Evolutionary conservation across 805 yeast genomes (phyloP).

Genomic region (Candida silvatica): DNA sequence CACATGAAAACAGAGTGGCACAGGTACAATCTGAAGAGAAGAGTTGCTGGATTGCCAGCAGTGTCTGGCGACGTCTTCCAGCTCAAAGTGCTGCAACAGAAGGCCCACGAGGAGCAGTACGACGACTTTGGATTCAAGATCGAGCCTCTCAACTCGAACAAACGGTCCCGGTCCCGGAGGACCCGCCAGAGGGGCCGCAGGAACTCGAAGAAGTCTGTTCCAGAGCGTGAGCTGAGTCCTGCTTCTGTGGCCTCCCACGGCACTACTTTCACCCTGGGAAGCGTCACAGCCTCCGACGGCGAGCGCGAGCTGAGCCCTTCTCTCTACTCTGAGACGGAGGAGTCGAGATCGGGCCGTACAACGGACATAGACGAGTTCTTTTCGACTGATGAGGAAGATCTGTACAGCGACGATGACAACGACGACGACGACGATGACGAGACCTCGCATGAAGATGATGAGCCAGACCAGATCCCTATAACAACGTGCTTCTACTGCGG

Average conservation of each 20-base stretch:
- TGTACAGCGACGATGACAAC: constrained; percentile 2
- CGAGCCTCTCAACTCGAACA: too few relatives aligned
- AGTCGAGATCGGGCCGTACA: constrained; percentile 8
- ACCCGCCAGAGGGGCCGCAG: too few relatives aligned
- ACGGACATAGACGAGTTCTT: neutral
- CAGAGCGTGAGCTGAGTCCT: too few relatives aligned
- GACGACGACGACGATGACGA: constrained; percentile 11
- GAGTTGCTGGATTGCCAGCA: constrained; percentile 79
- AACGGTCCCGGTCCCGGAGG: too few relatives aligned
- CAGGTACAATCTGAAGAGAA: constrained; percentile 85
- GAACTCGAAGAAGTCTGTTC: too few relatives aligned
- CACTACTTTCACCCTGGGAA: constrained; percentile 39
- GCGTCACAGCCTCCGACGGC: constrained; percentile 11
- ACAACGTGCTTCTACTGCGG: constrained; percentile 45
- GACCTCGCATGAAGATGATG: constrained; percentile 14
- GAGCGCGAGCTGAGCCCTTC: too few relatives aligned
- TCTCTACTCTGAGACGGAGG: constrained; percentile 15
- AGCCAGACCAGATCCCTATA: constrained; percentile 26
- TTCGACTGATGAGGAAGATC: constrained; percentile 9
- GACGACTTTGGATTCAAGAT: constrained; percentile 45
- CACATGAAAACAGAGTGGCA: constrained; percentile 99
- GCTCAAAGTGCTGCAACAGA: constrained; percentile 18
- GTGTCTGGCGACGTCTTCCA: constrained; percentile 29
- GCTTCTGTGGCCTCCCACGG: constrained; percentile 39
- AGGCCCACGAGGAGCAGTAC: constrained; percentile 18